Evolutionary conservation across 352 stramenopile species (phyloP).

Genomic region (Phytophthora syringae): DNA sequence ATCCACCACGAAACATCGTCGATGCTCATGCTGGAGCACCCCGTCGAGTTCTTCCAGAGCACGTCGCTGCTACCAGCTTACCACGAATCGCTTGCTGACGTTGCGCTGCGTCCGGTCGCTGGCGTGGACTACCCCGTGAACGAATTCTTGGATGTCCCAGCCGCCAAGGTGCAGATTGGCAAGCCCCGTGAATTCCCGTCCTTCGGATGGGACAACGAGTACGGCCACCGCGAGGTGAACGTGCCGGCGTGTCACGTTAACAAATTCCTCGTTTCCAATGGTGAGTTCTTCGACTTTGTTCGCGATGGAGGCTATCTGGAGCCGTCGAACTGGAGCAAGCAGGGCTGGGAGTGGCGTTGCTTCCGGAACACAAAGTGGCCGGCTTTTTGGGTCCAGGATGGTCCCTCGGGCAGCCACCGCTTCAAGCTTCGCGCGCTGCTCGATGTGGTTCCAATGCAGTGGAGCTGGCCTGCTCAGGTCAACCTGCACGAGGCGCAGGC

Average conservation of each 20-base stretch:
- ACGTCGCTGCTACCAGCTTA: conserved; percentile 87
- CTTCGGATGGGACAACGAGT: conserved; percentile 99
- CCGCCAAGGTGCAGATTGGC: conserved; percentile 78
- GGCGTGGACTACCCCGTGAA: conserved; percentile 92
- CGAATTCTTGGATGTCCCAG: conserved; percentile 83
- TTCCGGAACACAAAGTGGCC: conserved; percentile 97
- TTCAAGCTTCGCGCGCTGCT: conserved; percentile 96
- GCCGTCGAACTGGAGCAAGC: conserved; percentile 89
- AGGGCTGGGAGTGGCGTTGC: conserved; percentile 95
- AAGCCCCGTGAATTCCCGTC: conserved; percentile 93
- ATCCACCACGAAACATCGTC: conserved; percentile 98
- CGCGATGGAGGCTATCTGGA: conserved; percentile 92
- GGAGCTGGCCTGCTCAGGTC: conserved; percentile 96
- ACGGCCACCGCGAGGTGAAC: conserved; percentile 87
- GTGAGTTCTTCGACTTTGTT: conserved; percentile 97
- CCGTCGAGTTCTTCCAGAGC: conserved; percentile 88
- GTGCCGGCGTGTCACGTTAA: conserved; percentile 91
- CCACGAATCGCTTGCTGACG: conserved; percentile 61
- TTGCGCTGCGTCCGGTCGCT: conserved; percentile 64
- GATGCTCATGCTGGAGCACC: conserved; percentile 94
- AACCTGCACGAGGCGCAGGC: conserved; percentile 97
- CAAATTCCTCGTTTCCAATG: conserved; percentile 96
- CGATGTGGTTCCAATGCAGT: conserved; percentile 92
- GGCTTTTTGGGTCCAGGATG: conserved; percentile 93
- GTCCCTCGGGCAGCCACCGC: conserved; percentile 93